Percentiles rank a stretch among this genome's conserved stretches.
These are phyloP conservation scores for Conticribra weissflogii DNA, from an alignment of 108 stramenopile species.

Conservation along the genomic window DNA sequence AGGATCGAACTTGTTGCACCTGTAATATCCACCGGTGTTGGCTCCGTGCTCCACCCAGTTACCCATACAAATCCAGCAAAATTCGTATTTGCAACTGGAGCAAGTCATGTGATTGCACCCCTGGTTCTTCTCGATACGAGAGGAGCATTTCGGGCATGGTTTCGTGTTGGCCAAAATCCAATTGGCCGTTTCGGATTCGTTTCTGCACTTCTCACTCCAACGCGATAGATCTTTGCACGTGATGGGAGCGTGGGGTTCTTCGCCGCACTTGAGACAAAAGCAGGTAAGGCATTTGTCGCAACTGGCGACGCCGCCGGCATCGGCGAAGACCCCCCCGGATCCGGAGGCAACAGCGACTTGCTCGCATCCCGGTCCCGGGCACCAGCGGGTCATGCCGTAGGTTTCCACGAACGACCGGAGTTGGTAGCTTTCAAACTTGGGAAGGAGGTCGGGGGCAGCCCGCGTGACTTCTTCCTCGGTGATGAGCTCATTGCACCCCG, in stretches of 20 bases:
- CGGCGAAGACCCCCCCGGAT: conserved; percentile 61
- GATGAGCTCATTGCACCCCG: conserved; percentile 85
- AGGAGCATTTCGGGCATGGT: conserved; percentile 95
- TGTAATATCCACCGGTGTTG: conserved; percentile 98
- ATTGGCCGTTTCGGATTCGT: conserved; percentile 98
- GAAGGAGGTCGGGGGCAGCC: conserved; percentile 62
- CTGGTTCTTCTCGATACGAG: conserved; percentile 99
- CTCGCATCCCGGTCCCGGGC: conserved; percentile 95
- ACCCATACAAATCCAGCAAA: conserved; percentile 99
- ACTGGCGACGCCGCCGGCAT: conserved; percentile 62
- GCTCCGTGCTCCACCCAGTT: conserved; percentile 96
- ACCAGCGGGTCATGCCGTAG: conserved; percentile 94
- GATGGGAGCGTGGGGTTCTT: conserved; percentile 94
- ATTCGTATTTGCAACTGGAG: conserved; percentile 81
- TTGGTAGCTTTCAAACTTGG: conserved; percentile 79
- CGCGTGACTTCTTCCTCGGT: conserved; percentile 79
- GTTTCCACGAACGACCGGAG: conserved; percentile 94
- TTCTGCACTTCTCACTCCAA: conserved; percentile 96
- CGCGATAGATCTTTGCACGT: conserved; percentile 73
- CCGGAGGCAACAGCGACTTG: conserved; percentile 82
- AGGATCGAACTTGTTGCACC: conserved; percentile 92
- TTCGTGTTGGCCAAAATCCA: conserved; percentile 99
- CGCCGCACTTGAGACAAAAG: conserved; percentile 93
- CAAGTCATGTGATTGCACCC: conserved; percentile 99
- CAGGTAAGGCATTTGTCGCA: conserved; percentile 72